Conservation (phyloP, 805 yeast species). For the Ogataea allantospora region DNA sequence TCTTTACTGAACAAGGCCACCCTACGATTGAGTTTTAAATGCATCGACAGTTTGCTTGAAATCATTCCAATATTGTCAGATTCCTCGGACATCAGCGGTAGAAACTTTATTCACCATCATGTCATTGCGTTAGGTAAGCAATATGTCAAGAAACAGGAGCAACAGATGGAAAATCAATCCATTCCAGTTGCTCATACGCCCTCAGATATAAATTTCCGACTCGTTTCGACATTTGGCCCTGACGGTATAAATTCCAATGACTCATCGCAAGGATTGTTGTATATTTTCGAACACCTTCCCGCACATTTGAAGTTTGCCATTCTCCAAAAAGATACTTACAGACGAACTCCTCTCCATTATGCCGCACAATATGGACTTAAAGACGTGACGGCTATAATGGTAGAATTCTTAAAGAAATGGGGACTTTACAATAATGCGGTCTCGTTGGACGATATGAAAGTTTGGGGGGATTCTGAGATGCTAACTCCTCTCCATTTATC, state of each 20-base stretch:
- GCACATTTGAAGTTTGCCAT: constrained; percentile 53
- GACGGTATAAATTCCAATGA: constrained; percentile 62
- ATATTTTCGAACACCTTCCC: constrained; percentile 57
- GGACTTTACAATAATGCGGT: constrained; percentile 45
- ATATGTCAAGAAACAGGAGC: constrained; percentile 34
- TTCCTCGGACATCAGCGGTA: constrained; percentile 69
- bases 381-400: constrained; percentile 55
- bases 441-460: constrained; percentile 53
- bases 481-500: constrained; percentile 83
- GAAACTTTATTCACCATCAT: constrained; percentile 84
- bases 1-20: constrained; percentile 68
- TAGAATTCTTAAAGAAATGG: constrained; percentile 61
- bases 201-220: constrained; percentile 46
- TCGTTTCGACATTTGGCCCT: constrained; percentile 55
- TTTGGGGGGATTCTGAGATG: constrained; percentile 78
- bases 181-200: constrained; percentile 40
- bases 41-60: constrained; percentile 56
- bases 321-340: constrained; percentile 68
- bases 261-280: constrained; percentile 56
- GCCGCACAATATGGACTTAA: constrained; percentile 83
- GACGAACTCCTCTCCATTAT: constrained; percentile 85
- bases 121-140: constrained; percentile 76
- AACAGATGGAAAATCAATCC: constrained; percentile 19
- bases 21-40: constrained; percentile 47
- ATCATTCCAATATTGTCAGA: constrained; percentile 56